These are phyloP conservation scores for Aspergillus neoniger DNA, from an alignment of 2,329 filamentous ascomycete species.

Conservation along the genomic window DNA sequence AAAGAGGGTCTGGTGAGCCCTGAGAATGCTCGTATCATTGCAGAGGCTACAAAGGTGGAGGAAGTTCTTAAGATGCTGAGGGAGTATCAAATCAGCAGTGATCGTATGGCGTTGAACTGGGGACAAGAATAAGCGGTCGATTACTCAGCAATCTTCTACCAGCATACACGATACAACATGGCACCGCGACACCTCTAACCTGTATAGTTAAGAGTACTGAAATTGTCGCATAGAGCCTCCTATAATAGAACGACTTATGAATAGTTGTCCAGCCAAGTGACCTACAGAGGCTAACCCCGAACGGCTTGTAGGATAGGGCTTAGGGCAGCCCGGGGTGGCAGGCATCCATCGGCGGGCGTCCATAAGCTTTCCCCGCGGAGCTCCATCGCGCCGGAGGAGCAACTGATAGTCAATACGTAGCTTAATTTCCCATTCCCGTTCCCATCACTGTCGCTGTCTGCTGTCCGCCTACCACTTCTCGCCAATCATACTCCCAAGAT, in stretches of 20 bases:
- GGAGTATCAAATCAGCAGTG: conserved; percentile 73
- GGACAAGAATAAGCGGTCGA: conserved; percentile 56
- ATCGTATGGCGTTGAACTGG: conserved; percentile 82
- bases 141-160: neutral
- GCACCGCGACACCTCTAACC: neutral
- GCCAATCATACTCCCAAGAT: neutral
- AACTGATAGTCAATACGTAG: conserved; percentile 15
- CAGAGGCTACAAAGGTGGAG: conserved; percentile 70
- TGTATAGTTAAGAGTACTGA: neutral
- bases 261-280: neutral
- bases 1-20: conserved; percentile 73
- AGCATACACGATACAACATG: neutral
- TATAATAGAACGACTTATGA: neutral
- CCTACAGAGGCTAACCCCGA: neutral
- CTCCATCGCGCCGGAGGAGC: conserved; percentile 10
- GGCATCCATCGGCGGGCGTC: conserved; percentile 7
- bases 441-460: conserved; percentile 8
- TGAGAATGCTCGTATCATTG: conserved; percentile 73
- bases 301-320: neutral
- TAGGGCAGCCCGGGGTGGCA: conserved; percentile 4
- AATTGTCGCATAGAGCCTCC: neutral
- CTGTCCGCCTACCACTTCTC: conserved; percentile 3
- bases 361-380: conserved; percentile 10
- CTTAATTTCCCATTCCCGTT: neutral
- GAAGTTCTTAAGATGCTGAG: conserved; percentile 70